These are phyloP conservation scores for Symbiotaphrina buchneri DNA, from an alignment of 495 filamentous ascomycete species.

Conservation along the genomic window DNA sequence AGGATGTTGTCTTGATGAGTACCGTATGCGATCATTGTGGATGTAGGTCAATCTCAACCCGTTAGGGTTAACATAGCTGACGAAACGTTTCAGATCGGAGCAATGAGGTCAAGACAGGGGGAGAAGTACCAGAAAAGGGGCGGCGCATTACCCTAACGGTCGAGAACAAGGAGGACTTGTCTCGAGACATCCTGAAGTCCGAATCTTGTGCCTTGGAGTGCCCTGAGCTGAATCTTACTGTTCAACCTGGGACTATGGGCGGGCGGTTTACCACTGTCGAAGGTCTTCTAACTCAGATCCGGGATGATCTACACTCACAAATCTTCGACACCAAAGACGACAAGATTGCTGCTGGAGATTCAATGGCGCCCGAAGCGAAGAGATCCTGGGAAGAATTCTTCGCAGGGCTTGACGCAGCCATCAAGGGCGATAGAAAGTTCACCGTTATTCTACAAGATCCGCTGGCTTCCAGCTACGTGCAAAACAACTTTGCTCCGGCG, in stretches of 20 bases:
- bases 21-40: slow-evolving; percentile 77
- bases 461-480: slow-evolving; percentile 77
- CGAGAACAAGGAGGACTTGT: slow-evolving; percentile 50
- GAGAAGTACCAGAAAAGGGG: slow-evolving; percentile 71
- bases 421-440: slow-evolving; percentile 63
- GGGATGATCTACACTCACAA: slow-evolving; percentile 63
- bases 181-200: slow-evolving; percentile 86
- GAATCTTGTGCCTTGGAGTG: slow-evolving; percentile 72
- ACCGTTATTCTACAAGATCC: slow-evolving; percentile 76
- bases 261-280: slow-evolving; percentile 96
- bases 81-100: slow-evolving; percentile 30
- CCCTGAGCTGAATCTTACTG: slow-evolving; percentile 61
- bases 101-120: slow-evolving; percentile 93
- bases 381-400: slow-evolving; percentile 69
- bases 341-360: slow-evolving; percentile 34
- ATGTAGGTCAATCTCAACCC: slow-evolving; percentile 15
- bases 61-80: not conserved
- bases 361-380: slow-evolving; percentile 35
- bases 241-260: slow-evolving; percentile 79
- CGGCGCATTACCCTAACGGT: slow-evolving; percentile 63
- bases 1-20: slow-evolving; percentile 78
- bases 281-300: slow-evolving; percentile 79
- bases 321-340: slow-evolving; percentile 56
- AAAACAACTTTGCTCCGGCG: slow-evolving; percentile 52
- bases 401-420: slow-evolving; percentile 44